A percentile compares a stretch with the other conserved stretches of the same genome.
Conservation (phyloP, 2,329 filamentous ascomycete species). For the Diaporthe australafricana region DNA sequence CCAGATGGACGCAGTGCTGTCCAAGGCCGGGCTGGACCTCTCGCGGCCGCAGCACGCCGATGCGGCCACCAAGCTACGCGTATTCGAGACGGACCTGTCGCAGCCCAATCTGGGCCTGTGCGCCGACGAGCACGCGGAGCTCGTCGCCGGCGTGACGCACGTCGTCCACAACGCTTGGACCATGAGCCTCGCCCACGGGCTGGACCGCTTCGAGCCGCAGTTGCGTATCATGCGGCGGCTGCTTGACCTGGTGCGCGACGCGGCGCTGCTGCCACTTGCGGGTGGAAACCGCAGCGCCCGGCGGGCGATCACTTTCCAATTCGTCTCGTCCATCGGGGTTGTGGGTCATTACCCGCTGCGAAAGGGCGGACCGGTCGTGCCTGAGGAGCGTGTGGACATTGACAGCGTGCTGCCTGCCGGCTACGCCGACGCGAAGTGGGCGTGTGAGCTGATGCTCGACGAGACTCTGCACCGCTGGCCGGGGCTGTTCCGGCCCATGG, state of each 20-base stretch:
- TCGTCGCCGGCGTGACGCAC: slow-evolving; percentile 57
- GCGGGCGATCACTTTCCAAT: slow-evolving; percentile 49
- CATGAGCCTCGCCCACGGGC: slow-evolving; percentile 55
- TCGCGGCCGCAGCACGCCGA: background rate
- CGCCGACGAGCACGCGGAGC: slow-evolving; percentile 48
- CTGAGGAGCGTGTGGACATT: slow-evolving; percentile 55
- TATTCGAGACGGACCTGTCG: slow-evolving; percentile 54
- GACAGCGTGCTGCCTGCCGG: slow-evolving; percentile 56
- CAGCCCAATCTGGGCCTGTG: slow-evolving; percentile 57
- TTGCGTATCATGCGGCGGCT: slow-evolving; percentile 59
- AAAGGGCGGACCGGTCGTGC: slow-evolving; percentile 46
- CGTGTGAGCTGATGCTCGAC: slow-evolving; percentile 62
- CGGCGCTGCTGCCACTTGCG: background rate
- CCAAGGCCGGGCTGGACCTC: slow-evolving; percentile 26
- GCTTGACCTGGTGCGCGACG: slow-evolving; percentile 53
- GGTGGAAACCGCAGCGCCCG: background rate
- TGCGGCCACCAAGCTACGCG: slow-evolving; percentile 49
- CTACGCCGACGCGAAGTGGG: slow-evolving; percentile 64
- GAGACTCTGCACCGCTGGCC: slow-evolving; percentile 57
- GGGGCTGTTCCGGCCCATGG: slow-evolving; percentile 54
- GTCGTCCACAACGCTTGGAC: slow-evolving; percentile 65
- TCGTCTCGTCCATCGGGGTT: slow-evolving; percentile 56
- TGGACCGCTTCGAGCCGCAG: slow-evolving; percentile 55
- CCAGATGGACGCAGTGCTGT: slow-evolving; percentile 47
- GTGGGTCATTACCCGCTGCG: slow-evolving; percentile 47